Evolutionary conservation across 75 land plant species (phyloP).

Genomic region (Azolla pinnata): DNA sequence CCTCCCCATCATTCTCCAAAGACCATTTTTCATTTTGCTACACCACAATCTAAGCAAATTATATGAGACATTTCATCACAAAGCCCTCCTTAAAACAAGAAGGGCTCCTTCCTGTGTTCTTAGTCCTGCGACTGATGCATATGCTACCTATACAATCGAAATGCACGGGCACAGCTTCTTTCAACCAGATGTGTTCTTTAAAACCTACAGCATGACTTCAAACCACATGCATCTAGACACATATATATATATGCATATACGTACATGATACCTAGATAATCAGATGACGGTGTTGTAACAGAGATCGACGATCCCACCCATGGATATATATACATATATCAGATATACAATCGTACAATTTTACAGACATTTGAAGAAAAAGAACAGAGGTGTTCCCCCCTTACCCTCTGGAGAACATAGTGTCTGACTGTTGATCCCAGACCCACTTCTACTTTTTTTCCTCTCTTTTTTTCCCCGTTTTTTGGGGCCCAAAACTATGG

Average conservation of each 20-base stretch:
- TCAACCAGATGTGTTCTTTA: no score
- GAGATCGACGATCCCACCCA: no score
- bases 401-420: conserved; percentile 18
- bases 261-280: background rate
- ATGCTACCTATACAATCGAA: background rate
- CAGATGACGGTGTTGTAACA: background rate
- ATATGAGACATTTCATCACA: background rate
- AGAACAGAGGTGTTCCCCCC: background rate
- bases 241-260: background rate
- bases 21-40: conserved; percentile 4
- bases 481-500: background rate
- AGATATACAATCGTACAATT: no score
- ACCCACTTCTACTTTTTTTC: background rate
- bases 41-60: background rate
- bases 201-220: no score
- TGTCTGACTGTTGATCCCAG: background rate
- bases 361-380: background rate
- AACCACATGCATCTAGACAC: background rate
- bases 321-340: no score
- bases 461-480: background rate
- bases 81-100: no score
- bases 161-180: background rate
- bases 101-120: background rate
- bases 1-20: conserved; percentile 40
- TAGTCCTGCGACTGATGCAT: background rate